These are phyloP conservation scores for Plenodomus lindquistii DNA, from an alignment of 2,329 filamentous ascomycete genomes.

Conservation along the genomic window DNA sequence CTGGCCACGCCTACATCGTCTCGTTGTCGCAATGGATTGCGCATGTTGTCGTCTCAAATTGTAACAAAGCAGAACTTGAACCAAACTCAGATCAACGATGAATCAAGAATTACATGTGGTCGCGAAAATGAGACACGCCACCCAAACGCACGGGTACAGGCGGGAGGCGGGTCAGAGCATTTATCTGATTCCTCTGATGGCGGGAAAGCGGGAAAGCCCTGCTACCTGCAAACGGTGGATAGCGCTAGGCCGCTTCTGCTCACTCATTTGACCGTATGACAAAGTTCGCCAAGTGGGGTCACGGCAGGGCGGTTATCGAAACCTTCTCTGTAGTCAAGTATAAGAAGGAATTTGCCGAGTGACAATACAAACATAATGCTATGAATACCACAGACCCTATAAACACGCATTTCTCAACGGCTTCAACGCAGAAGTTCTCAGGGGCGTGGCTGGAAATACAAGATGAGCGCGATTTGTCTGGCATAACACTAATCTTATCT, in stretches of 20 bases:
- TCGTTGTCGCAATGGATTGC: neutral
- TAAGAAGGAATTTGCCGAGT: too few species aligned
- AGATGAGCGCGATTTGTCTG: too few species aligned
- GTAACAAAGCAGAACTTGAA: neutral
- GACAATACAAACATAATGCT: too few species aligned
- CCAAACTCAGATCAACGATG: neutral
- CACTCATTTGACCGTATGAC: neutral
- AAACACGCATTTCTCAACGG: too few species aligned
- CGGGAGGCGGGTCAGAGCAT: too few species aligned
- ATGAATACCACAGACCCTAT: too few species aligned
- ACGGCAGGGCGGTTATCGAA: slow-evolving; percentile 5
- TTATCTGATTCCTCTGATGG: too few species aligned
- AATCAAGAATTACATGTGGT: neutral
- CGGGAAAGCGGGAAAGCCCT: too few species aligned
- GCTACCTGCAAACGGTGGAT: neutral
- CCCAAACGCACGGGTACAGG: neutral
- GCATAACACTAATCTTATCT: too few species aligned
- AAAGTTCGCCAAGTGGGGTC: slow-evolving; percentile 8
- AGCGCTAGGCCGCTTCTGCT: neutral
- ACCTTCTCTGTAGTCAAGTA: slow-evolving; percentile 3
- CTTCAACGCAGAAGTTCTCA: too few species aligned
- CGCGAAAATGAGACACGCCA: neutral
- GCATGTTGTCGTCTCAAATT: neutral
- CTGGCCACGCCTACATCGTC: neutral
- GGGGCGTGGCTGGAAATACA: too few species aligned